Evolutionary conservation across 2,329 filamentous ascomycete genomes (phyloP), one percentile per base, ranked within the genome.

Genomic region (Tolypocladium inflatum): DNA sequence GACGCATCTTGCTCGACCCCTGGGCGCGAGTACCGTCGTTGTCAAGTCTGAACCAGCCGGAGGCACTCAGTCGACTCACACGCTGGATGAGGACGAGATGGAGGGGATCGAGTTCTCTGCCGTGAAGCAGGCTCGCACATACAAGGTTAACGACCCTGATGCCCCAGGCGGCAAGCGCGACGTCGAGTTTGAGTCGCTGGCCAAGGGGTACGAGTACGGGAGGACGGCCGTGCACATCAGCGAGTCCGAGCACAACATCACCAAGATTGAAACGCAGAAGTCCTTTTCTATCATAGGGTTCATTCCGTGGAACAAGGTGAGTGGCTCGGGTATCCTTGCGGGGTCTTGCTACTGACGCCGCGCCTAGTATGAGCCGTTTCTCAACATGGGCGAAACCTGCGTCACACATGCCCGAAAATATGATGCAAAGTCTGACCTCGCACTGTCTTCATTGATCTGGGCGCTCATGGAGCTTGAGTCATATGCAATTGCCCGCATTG

Each of bases 161-260:
- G 86, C 85, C 0, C 85, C 88, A 0, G 91, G 90, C 19, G 89
- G 89, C 15, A 96, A 93, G 73, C 81, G 80, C 57, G 90, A 96
- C 56, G 86, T 99, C 33, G 84, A 89, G 35, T 85, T 85, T 59
- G 91, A 96, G 17, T 84, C 90, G 19, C 79, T 99, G 42, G 90
- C 90, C n/a, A 96, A 91, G 70, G 94, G 94, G 0, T 99, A 93
- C 67, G 87, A 91, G 67, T 99, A 99, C 69, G 94, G 94, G 52
- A 83, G 91, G 58, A 97, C 93, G 0, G 91, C 90, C 2, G 93
- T 99, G 1, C 87, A 89, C 63, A 96, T 99, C 64, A 90, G 85
- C 63, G 87, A 92, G 64, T 88, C 88, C 0, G 93, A 99, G 66
- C 82, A 88, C 70, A 91, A 92, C 64, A 85, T 97, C 58, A 96